Percentiles rank a stretch among this genome's conserved stretches.
Conservation (phyloP, 192 early-diverging fungal species). For the Backusella tarrabulga region DNA sequence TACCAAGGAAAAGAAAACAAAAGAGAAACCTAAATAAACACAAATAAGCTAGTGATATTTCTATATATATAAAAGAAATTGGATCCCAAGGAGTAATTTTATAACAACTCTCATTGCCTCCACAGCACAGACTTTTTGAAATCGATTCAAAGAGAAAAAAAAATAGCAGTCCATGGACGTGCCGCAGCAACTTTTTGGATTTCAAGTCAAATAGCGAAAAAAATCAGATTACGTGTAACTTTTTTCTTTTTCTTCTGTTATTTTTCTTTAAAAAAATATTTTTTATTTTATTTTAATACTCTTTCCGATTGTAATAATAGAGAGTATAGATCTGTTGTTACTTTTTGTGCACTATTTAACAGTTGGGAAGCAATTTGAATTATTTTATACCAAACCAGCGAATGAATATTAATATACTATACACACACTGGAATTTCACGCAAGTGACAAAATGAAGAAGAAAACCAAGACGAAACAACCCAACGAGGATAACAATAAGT, state of each 20-base stretch:
- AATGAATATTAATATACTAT: background rate
- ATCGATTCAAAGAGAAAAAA: background rate
- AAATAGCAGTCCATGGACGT: background rate
- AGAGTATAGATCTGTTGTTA: background rate
- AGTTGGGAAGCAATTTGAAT: background rate
- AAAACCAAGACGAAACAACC: background rate
- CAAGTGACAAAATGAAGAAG: background rate
- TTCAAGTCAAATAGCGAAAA: background rate
- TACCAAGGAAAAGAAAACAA: background rate
- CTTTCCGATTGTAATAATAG: background rate
- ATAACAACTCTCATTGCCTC: background rate
- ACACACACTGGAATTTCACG: background rate
- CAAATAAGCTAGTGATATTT: background rate
- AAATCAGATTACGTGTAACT: background rate
- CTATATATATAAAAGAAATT: background rate
- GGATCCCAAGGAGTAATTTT: background rate
- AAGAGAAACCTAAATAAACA: background rate
- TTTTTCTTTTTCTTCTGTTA: background rate
- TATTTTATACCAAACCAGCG: constrained; percentile 4
- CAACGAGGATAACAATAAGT: constrained; percentile 1
- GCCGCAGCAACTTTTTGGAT: background rate
- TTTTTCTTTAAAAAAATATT: background rate
- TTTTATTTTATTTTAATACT: background rate
- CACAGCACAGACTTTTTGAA: constrained; percentile 5
- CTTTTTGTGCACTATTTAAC: background rate